Evolutionary conservation across 2,329 filamentous ascomycete species (phyloP), one percentile per base, ranked within the genome.

Genomic region (Teratosphaeria nubilosa): DNA sequence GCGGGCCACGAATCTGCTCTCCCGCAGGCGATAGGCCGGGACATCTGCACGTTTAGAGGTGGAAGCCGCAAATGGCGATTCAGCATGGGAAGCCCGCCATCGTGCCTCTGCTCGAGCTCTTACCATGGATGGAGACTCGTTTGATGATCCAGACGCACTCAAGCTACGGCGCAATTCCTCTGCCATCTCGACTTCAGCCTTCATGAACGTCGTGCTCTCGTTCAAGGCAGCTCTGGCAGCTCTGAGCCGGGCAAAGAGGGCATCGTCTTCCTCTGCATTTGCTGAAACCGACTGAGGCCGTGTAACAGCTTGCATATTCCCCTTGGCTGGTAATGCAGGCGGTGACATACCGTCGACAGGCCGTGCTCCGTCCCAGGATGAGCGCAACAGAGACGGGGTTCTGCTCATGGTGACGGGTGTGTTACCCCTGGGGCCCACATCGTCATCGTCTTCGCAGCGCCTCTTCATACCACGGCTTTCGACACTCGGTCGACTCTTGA

Each of bases 1-100:
- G 10, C 69, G 64, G 5, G 71, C 68, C 10, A 73, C 70, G 51
- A 73, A 73, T 45, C 63, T 68, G 64, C 69, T 72, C 56, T 73
- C 70, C 13, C 71, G 64, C 14, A 69, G 57, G 22, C 70, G 61
- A 58, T 73, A 73, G 22, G 70, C 71, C 22, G 71, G 71, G 1
- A 72, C 64, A 22, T 69, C 64, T 1, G 58, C 62, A 45, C 61
- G 56, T 6, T 54, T 41, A 31, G 56, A 52, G n/a, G 14, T 14
- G 20, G 25, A 30, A 14, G 20, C 22, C 20, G 51, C 51, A 16
- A 53, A 53, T 53, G 10, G 13, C n/a, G 51, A 53, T 14, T 24
- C 24, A 53, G 20, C 25, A 27, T 59, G 58, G 1, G 67, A 66
- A 31, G 63, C 65, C 20, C 66, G 67, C 51, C 66, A 60, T 41